Evolutionary conservation across 2,329 filamentous ascomycete genomes (phyloP), one percentile per base, ranked within the genome.

Genomic region (Hymenoscyphus infarciens): DNA sequence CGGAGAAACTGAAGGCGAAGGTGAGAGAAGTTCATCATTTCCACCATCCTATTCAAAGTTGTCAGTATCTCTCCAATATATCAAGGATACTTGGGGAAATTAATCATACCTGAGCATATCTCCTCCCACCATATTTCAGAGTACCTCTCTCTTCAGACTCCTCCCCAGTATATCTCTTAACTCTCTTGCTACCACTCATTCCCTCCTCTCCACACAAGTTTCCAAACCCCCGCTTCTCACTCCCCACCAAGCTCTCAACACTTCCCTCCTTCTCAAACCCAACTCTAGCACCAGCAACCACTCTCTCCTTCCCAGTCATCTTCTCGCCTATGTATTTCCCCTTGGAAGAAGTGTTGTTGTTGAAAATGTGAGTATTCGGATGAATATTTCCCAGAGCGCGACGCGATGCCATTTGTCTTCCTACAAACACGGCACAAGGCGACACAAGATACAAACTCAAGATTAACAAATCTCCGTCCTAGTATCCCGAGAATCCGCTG

Each of bases 321-420:
- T 38, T 39, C 6, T 19, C 42, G 16, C 5, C 16, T 57, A 35
- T 53, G 39, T 49, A 52, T 33, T 31, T 58, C 19, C 19, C 42
- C 7, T 22, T 31, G 1, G 33, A 38, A 29, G 19, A 8, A 22
- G 54, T 58, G 31, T 16, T 31, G 25, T 31, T 33, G 16, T 16
- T 31, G 5, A 19, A n/a, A 55, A 49, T 52, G 19, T 57, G 29
- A n/a, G 57, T 63, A 58, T 70, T 68, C 11, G 62, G 59, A 97
- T 97, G 76, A 92, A 97, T 86, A 87, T 91, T 80, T 60, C 75
- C 62, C 35, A 67, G 58, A 15, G 67, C 69, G 62, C 57, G 59
- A 59, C 67, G 64, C 64, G 57, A n/a, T 27, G 57, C 42, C 42
- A 52, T 31, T 52, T 31, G 39, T 45, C 15, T 15, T n/a, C n/a